Percentiles rank a stretch among this genome's conserved stretches.
These are phyloP conservation scores for Zoysia japonica DNA, from an alignment of 176 grass and related monocot species.

Conservation along the genomic window DNA sequence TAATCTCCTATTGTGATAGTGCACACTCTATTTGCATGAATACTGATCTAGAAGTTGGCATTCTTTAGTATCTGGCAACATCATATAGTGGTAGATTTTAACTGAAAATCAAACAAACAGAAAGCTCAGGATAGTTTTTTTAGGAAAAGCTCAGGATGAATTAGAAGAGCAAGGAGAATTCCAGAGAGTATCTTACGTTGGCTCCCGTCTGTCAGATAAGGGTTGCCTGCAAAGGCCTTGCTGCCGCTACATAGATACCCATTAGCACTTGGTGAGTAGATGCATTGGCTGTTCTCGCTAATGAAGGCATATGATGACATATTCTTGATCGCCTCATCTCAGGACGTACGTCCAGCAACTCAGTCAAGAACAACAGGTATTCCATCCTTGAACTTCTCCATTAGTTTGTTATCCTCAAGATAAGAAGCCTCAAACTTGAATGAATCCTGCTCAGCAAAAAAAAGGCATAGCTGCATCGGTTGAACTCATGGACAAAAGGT, in stretches of 20 bases:
- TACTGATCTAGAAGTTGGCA: constrained; percentile 13
- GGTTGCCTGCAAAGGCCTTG: constrained; percentile 36
- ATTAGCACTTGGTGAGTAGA: constrained; percentile 26
- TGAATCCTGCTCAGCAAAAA: constrained; percentile 25
- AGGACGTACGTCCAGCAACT: constrained; percentile 31
- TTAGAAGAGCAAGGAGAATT: not conserved
- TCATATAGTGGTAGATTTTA: constrained; percentile 20
- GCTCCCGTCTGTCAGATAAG: constrained; percentile 40
- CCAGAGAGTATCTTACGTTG: constrained; percentile 19
- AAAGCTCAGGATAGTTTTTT: not conserved
- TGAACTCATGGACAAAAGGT: constrained; percentile 3
- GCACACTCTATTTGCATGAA: constrained; percentile 29
- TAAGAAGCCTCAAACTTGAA: constrained; percentile 46
- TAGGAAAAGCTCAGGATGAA: too few relatives aligned
- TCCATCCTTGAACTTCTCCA: constrained; percentile 23
- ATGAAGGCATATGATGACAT: constrained; percentile 30
- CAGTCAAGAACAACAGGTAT: constrained; percentile 42
- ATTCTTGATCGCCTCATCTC: constrained; percentile 23
- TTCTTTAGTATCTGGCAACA: constrained; percentile 35
- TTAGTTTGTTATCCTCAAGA: constrained; percentile 27
- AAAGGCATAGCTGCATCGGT: constrained; percentile 46
- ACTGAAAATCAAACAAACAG: not conserved
- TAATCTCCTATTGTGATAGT: constrained; percentile 23
- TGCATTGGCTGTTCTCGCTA: constrained; percentile 29
- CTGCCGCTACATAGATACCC: constrained; percentile 42